These are phyloP conservation scores for Aspergillus phoenicis DNA, from an alignment of 2,329 filamentous ascomycete genomes.

Conservation along the genomic window DNA sequence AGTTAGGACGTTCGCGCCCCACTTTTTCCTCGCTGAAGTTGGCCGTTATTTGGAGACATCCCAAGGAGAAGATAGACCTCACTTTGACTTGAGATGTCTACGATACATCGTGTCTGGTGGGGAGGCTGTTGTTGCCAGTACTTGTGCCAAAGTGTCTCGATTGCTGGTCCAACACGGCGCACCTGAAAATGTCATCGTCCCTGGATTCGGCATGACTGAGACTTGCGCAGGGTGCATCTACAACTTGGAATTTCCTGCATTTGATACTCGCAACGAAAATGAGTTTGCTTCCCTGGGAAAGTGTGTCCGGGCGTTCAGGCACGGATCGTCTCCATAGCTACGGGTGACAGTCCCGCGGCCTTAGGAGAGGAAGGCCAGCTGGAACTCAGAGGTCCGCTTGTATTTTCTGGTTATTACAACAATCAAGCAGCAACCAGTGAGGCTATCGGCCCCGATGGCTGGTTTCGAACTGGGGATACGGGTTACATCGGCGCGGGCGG, in stretches of 20 bases:
- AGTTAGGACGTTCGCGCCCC: conserved; percentile 30
- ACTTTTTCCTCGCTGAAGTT: conserved; percentile 26
- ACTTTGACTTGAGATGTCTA: conserved; percentile 5
- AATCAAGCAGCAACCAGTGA: conserved; percentile 29
- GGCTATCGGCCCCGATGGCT: conserved; percentile 33
- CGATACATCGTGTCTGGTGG: conserved; percentile 43
- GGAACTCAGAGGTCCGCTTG: conserved; percentile 25
- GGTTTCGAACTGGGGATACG: conserved; percentile 34
- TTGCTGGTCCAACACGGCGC: conserved; percentile 31
- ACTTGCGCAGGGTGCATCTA: conserved; percentile 55
- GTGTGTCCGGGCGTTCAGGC: conserved; percentile 26
- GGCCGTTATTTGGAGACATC: neutral
- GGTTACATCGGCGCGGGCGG: conserved; percentile 19
- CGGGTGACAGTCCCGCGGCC: neutral
- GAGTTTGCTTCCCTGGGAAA: conserved; percentile 23
- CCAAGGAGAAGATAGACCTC: neutral
- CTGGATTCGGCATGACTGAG: conserved; percentile 46
- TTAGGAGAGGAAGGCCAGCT: conserved; percentile 20
- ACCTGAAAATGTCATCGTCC: conserved; percentile 45
- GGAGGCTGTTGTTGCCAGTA: conserved; percentile 45
- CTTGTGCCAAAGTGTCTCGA: conserved; percentile 40
- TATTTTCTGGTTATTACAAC: conserved; percentile 37
- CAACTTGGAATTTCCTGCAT: conserved; percentile 43
- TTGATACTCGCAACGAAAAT: conserved; percentile 41
- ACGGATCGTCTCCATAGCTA: conserved; percentile 16